A percentile compares a stretch with the other conserved stretches of the same genome.
phyloP scores from a whole-genome alignment of 495 filamentous ascomycete species.

The Entonaema liquescens region DNA sequence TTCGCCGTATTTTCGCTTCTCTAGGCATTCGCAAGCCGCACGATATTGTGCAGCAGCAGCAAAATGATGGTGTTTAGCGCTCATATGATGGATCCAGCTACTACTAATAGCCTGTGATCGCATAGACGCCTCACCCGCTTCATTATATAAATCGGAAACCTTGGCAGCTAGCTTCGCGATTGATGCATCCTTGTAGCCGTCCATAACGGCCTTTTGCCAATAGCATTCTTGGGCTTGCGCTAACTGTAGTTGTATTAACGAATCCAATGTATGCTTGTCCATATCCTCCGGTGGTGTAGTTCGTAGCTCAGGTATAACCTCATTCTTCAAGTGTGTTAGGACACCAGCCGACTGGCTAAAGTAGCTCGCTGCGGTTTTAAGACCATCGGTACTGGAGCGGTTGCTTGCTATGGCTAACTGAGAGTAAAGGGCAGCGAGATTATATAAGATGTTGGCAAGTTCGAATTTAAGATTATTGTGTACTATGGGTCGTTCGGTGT shows the following conservation, averaged over 20 bases:
- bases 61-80: constrained; percentile 97
- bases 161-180: constrained; percentile 92
- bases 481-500: constrained; percentile 79
- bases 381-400: constrained; percentile 78
- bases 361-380: constrained; percentile 90
- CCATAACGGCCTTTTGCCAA: constrained; percentile 97
- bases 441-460: constrained; percentile 91
- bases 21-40: constrained; percentile 90
- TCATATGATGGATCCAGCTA: constrained; percentile 98
- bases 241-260: constrained; percentile 81
- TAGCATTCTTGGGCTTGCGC: constrained; percentile 97
- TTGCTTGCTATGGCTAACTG: constrained; percentile 86
- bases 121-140: constrained; percentile 84
- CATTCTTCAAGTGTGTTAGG: constrained; percentile 77
- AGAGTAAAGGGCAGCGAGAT: constrained; percentile 90
- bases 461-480: constrained; percentile 96
- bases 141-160: constrained; percentile 89
- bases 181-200: constrained; percentile 87
- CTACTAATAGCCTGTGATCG: constrained; percentile 89
- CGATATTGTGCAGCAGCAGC: constrained; percentile 95
- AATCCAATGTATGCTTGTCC: constrained; percentile 86
- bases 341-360: constrained; percentile 91
- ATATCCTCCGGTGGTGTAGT: constrained; percentile 87
- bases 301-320: constrained; percentile 85
- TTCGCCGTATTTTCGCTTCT: constrained; percentile 94